These are phyloP conservation scores for Pichia sp. DNA, from an alignment of 1,139 yeast species.

Conservation along the genomic window DNA sequence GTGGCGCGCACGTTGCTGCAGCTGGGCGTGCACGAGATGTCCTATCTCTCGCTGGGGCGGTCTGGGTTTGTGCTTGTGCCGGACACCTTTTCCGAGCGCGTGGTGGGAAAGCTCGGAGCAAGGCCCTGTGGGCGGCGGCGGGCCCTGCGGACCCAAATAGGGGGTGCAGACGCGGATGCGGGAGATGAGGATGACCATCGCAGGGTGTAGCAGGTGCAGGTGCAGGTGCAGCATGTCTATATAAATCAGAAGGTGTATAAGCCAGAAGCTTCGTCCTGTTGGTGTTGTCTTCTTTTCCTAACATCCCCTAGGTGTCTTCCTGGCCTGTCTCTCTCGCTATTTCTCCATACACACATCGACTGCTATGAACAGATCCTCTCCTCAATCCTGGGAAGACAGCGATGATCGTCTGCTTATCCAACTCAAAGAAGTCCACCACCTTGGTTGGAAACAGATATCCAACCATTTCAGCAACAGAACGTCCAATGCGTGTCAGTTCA, in stretches of 20 bases:
- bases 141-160: no score
- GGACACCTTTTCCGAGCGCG: slow-evolving; percentile 31
- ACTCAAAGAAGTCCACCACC: slow-evolving; percentile 61
- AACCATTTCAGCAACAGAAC: slow-evolving; percentile 63
- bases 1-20: slow-evolving; percentile 45
- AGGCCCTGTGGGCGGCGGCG: no score
- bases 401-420: slow-evolving; percentile 65
- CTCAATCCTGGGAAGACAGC: slow-evolving; percentile 73
- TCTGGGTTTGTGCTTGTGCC: slow-evolving; percentile 59
- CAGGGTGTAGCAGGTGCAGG: no score
- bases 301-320: neutral
- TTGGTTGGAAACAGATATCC: slow-evolving; percentile 81
- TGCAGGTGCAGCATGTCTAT: slow-evolving; percentile 50
- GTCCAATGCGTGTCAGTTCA: slow-evolving; percentile 76
- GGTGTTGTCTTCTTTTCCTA: neutral
- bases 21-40: slow-evolving; percentile 41
- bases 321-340: neutral
- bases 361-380: slow-evolving; percentile 32
- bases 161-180: no score
- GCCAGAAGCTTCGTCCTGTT: neutral
- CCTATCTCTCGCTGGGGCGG: slow-evolving; percentile 56
- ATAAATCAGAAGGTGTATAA: neutral
- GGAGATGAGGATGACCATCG: no score
- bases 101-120: neutral
- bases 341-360: neutral